A percentile compares a stretch with the other conserved stretches of the same genome.
Conservation (phyloP, 257 asterid genomes). For the Craterostigma plantagineum region DNA sequence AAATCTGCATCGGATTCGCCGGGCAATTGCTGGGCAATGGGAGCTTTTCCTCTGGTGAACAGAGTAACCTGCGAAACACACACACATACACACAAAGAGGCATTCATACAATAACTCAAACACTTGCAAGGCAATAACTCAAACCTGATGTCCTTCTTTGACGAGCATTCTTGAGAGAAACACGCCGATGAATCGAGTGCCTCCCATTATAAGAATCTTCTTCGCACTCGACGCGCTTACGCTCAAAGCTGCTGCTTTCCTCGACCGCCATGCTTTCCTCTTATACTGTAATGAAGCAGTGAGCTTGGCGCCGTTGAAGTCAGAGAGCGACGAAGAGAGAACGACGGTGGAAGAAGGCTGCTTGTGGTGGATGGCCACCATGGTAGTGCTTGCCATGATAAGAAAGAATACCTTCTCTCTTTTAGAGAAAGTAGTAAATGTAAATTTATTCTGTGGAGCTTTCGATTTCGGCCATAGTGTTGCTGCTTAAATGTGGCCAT, state of each 20-base stretch:
- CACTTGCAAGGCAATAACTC: background rate
- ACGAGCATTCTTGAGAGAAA: background rate
- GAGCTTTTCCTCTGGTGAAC: slow-evolving; percentile 95
- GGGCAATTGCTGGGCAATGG: slow-evolving; percentile 79
- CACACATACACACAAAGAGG: too few species aligned
- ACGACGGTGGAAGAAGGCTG: slow-evolving; percentile 41
- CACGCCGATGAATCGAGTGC: background rate
- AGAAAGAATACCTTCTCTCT: too few species aligned
- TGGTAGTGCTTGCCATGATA: too few species aligned
- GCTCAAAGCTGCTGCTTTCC: slow-evolving; percentile 34
- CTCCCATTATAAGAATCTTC: background rate
- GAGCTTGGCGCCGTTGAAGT: slow-evolving; percentile 60
- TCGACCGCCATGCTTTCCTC: slow-evolving; percentile 49
- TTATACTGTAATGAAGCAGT: slow-evolving; percentile 47
- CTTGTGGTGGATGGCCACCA: slow-evolving; percentile 63
- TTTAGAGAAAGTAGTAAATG: slow-evolving; percentile 5
- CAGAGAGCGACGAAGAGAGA: slow-evolving; percentile 59
- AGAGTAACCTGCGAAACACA: slow-evolving; percentile 75
- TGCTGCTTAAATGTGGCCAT: slow-evolving; percentile 11
- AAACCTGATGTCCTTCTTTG: background rate
- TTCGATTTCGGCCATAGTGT: too few species aligned
- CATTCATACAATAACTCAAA: background rate
- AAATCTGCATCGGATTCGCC: slow-evolving; percentile 72
- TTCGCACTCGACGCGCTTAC: slow-evolving; percentile 23
- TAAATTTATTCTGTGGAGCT: background rate